Evolutionary conservation across 108 stramenopile species (phyloP), one percentile per base, ranked within the genome.

Genomic region (Cyclostephanos invisitatus): DNA sequence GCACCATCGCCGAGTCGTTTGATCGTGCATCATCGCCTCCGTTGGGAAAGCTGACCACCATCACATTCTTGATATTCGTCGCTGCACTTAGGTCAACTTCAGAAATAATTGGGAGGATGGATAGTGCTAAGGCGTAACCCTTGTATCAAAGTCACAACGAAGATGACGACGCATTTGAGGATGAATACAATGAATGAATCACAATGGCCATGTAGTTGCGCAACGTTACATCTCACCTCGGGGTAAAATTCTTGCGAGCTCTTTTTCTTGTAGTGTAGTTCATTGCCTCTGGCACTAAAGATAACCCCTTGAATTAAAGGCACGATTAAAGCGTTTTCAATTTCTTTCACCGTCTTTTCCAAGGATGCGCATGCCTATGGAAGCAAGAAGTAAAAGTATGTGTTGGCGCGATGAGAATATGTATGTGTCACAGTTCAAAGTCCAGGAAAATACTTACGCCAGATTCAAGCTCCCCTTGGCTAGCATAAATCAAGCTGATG

Each of bases 301-400:
- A 94, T 73, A 24, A 85, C 73, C 22, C 84, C 87, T 80, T 94
- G 90, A 55, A 94, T 89, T 18, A 91, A 47, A 8, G 89, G 89
- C 47, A 89, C 77, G 22, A 82, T 58, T 7, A 91, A 62, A 17
- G 86, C 62, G 48, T 64, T 65, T 25, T 86, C 78, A 24, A 94
- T 79, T 74, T 86, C 79, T 20, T 66, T 59, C 5, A 83, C 75
- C 4, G 83, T 81, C 53, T 84, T 87, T 32, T 51, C 65, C 28
- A 94, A 64, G 40, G 78, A 78, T 25, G 65, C 68, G 74, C 93
- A 94, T 44, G 77, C 70, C 71, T 72, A 51, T 3, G 22, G 44
- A 22, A 57, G 2, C 56, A 58, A 17, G 28, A 57, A 27, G 7
- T 44, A 27, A 14, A 37, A 46, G 48, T 0, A 40, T n/a, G 29